Evolutionary conservation across 305 asterid species (phyloP).

Genomic region (Stenogyne calaminthoides): DNA sequence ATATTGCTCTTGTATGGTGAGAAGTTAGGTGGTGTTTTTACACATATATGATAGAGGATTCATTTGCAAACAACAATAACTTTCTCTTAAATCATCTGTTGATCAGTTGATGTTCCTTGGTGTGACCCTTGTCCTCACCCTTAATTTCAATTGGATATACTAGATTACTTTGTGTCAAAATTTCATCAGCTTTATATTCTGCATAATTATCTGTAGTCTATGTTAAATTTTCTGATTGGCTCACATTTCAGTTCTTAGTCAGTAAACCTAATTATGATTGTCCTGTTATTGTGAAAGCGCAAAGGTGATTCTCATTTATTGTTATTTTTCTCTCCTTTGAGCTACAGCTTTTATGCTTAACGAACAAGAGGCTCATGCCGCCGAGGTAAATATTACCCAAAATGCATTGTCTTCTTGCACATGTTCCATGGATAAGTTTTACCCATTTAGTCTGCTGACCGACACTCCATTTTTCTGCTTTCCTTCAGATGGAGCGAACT

Average conservation of each 20-base stretch:
- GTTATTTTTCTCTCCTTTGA: conserved; percentile 25
- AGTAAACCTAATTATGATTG: not conserved
- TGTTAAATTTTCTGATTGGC: not conserved
- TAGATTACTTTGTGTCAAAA: not conserved
- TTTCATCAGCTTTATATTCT: not conserved
- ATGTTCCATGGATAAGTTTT: not conserved
- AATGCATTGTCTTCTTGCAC: conserved; percentile 19
- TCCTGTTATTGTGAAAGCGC: not conserved
- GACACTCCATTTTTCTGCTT: conserved; percentile 25
- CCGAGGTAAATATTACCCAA: conserved; percentile 53
- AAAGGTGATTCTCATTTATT: conserved; percentile 24
- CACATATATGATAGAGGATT: conserved; percentile 18
- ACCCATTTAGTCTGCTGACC: conserved; percentile 26
- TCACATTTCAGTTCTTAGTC: conserved; percentile 1
- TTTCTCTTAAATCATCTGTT: not conserved
- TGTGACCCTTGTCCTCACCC: not conserved
- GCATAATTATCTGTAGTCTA: not conserved
- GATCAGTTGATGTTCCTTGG: not conserved
- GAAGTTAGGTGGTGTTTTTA: conserved; percentile 10
- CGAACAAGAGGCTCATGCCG: conserved; percentile 90
- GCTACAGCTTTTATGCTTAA: conserved; percentile 75
- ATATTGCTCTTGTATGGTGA: conserved; percentile 26
- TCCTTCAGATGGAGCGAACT: conserved; percentile 74
- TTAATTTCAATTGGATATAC: not conserved
- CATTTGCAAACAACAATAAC: conserved; percentile 2